These are phyloP conservation scores for Stephanodiscus triporus DNA, from an alignment of 108 stramenopile genomes.

Conservation along the genomic window DNA sequence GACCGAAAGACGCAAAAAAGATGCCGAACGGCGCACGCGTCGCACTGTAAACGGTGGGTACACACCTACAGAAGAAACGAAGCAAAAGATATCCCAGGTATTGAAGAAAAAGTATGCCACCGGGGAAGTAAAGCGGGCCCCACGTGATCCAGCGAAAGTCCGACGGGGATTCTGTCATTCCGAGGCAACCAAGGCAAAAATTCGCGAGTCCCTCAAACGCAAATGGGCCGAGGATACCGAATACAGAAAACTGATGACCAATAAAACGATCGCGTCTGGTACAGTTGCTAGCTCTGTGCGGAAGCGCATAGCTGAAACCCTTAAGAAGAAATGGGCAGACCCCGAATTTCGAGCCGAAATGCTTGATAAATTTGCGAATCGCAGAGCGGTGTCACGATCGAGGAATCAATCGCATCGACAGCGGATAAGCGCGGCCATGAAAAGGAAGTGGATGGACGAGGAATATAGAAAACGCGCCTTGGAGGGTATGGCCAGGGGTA, in stretches of 20 bases:
- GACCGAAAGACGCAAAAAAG: conserved; percentile 58
- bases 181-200: conserved; percentile 82
- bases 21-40: conserved; percentile 65
- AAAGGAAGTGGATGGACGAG: conserved; percentile 81
- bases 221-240: conserved; percentile 71
- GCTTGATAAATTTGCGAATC: conserved; percentile 69
- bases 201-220: conserved; percentile 66
- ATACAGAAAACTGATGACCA: conserved; percentile 67
- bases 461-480: conserved; percentile 70
- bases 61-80: conserved; percentile 78
- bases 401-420: conserved; percentile 52
- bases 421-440: conserved; percentile 84
- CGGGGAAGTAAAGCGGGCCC: conserved; percentile 61
- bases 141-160: conserved; percentile 55
- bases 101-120: conserved; percentile 76
- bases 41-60: conserved; percentile 83
- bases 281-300: conserved; percentile 43
- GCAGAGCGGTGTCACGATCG: conserved; percentile 20
- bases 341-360: conserved; percentile 74
- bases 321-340: conserved; percentile 81
- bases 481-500: conserved; percentile 59
- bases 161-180: conserved; percentile 71
- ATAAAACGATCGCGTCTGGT: conserved; percentile 43
- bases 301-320: conserved; percentile 64
- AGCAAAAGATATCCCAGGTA: conserved; percentile 72